Conservation (phyloP, 495 filamentous ascomycete species). For the Aspergillus sclerotioniger region DNA sequence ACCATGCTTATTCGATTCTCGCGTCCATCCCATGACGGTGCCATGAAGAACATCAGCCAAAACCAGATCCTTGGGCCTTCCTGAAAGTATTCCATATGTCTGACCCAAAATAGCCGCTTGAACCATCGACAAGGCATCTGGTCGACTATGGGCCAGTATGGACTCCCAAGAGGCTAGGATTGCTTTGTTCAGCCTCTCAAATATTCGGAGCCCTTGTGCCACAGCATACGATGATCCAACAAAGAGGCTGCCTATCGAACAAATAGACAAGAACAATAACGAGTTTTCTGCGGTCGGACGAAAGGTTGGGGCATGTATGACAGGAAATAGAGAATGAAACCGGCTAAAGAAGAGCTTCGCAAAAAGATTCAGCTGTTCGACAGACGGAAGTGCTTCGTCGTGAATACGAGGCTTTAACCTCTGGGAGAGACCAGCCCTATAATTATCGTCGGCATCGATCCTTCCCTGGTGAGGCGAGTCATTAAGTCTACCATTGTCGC, state of each 20-base stretch:
- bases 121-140: constrained; percentile 34
- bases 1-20: constrained; percentile 21
- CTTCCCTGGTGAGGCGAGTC: constrained; percentile 9
- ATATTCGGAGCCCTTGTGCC: constrained; percentile 27
- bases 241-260: constrained; percentile 36
- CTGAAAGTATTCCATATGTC: constrained; percentile 39
- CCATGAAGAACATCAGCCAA: constrained; percentile 38
- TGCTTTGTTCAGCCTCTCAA: constrained; percentile 36
- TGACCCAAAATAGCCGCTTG: constrained; percentile 40
- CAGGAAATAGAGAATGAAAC: constrained; percentile 29
- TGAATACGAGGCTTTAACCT: constrained; percentile 24
- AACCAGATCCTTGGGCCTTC: constrained; percentile 26
- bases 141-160: constrained; percentile 18
- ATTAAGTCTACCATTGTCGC: background rate
- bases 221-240: constrained; percentile 28
- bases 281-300: constrained; percentile 29
- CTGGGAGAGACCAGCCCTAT: constrained; percentile 26
- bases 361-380: constrained; percentile 29
- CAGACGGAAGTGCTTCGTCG: constrained; percentile 26
- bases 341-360: constrained; percentile 31
- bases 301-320: constrained; percentile 32
- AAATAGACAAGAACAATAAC: constrained; percentile 32
- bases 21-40: constrained; percentile 38
- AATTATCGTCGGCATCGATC: constrained; percentile 24
- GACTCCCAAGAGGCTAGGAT: constrained; percentile 35